Evolutionary conservation across 148 eudicot genomes (phyloP), one percentile per base, ranked within the genome.

Genomic region (Hydrangea macrophylla): DNA sequence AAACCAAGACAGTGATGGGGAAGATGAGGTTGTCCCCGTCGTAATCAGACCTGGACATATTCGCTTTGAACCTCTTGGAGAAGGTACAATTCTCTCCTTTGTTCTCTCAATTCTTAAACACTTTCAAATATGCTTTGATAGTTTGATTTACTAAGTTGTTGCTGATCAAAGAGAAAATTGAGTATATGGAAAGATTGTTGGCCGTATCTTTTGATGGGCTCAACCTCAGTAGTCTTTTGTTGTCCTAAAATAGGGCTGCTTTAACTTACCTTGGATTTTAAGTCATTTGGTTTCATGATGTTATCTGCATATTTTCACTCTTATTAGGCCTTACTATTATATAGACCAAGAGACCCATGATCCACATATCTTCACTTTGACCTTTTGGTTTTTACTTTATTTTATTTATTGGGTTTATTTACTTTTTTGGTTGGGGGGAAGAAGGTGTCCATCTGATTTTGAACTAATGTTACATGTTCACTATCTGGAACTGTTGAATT

Each of bases 11-110:
- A 73, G 76, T 67, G 85, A 79, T 60, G 70, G 33, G 40, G 96
- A 81, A n/a, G 81, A 73, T 55, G 85, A 85, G 27, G 73, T 86
- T 68, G 88, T 82, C 66, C 98, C 97, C 53, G 70, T 89, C 79
- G 79, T 73, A 55, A 65, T 87, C 79, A 88, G 88, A 69, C 99
- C 97, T 35, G 96, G 96, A 69, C 94, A 89, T 73, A 87, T 95
- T 61, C 92, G 96, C 60, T 95, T 95, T 82, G 84, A 84, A 62
- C 81, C 92, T 37, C 69, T 82, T 62, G 83, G 62, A 56, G 74
- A 87, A 80, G 97, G 97, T 91, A 55, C 45, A 12, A 5, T 9
- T 12, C 45, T 31, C 11, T 25, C 0, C 67, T 63, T 17, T 48
- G 25, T 51, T 24, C 27, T 15, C 48, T 35, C 23, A 62, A n/a